A percentile compares a stretch with the other conserved stretches of the same genome.
phyloP scores from a whole-genome alignment of 202 grass and related monocot genomes.

The Zizania palustris region DNA sequence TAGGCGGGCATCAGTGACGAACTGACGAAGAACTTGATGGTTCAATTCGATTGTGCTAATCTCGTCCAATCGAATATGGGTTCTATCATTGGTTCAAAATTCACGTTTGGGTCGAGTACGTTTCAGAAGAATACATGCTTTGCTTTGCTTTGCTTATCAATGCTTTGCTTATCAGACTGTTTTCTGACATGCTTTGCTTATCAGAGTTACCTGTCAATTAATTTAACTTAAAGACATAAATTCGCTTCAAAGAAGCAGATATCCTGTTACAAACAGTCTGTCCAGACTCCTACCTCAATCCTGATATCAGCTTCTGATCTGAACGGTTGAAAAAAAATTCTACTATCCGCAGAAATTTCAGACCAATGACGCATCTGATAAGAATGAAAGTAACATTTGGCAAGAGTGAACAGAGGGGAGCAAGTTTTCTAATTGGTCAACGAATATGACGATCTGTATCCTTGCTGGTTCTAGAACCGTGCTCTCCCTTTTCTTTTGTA shows the following conservation, averaged over 20 bases:
- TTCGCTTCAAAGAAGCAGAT: background rate
- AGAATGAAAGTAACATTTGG: background rate
- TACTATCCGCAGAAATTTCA: background rate
- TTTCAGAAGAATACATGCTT: background rate
- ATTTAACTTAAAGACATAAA: background rate
- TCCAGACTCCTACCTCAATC: background rate
- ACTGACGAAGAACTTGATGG: background rate
- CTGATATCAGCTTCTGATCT: background rate
- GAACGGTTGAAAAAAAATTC: background rate
- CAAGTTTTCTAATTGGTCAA: conserved; percentile 8
- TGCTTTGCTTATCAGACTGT: too few relatives aligned
- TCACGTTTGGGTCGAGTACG: background rate
- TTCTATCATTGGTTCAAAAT: too few relatives aligned
- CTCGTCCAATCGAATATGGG: too few relatives aligned
- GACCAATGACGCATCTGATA: conserved; percentile 11
- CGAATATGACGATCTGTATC: conserved; percentile 11
- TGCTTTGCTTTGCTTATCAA: too few relatives aligned
- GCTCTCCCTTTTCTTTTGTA: background rate
- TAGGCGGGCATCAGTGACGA: background rate
- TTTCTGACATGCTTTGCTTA: too few relatives aligned
- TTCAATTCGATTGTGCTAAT: background rate
- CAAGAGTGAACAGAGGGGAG: background rate
- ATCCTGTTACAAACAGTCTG: background rate
- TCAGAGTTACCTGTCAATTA: background rate
- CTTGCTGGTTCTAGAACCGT: conserved; percentile 27